These are phyloP conservation scores for Inga oerstediana DNA, from an alignment of 306 rosid species.

Conservation along the genomic window DNA sequence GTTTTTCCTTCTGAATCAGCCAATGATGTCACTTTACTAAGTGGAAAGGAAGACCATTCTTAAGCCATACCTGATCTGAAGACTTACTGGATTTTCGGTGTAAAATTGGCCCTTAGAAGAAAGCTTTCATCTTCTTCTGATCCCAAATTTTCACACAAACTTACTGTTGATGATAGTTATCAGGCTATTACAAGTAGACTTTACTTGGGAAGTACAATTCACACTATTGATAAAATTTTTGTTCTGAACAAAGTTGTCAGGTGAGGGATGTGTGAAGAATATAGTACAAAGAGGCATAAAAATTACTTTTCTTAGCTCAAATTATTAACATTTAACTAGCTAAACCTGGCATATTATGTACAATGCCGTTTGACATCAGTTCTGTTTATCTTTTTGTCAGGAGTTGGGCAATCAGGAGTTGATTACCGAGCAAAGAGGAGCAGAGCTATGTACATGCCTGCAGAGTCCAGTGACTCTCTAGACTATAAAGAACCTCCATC, in stretches of 20 bases:
- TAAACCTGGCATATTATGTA: slow-evolving; percentile 37
- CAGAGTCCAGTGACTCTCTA: slow-evolving; percentile 81
- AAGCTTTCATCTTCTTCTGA: slow-evolving; percentile 47
- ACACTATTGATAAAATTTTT: slow-evolving; percentile 43
- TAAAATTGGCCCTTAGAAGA: slow-evolving; percentile 46
- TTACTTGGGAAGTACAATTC: slow-evolving; percentile 42
- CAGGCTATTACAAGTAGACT: slow-evolving; percentile 42
- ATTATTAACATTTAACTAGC: slow-evolving; percentile 33
- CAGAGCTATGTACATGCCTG: slow-evolving; percentile 57
- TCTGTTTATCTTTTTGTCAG: slow-evolving; percentile 51
- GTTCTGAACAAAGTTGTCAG: slow-evolving; percentile 39
- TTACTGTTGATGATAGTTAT: slow-evolving; percentile 45
- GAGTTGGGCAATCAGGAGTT: slow-evolving; percentile 54
- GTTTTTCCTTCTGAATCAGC: slow-evolving; percentile 38
- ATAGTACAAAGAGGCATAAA: slow-evolving; percentile 34
- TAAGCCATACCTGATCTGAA: slow-evolving; percentile 56
- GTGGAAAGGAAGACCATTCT: slow-evolving; percentile 54
- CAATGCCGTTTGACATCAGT: slow-evolving; percentile 44
- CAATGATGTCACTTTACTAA: slow-evolving; percentile 52
- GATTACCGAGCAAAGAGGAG: slow-evolving; percentile 73
- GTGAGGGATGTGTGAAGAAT: slow-evolving; percentile 38
- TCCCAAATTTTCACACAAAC: slow-evolving; percentile 52
- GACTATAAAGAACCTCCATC: slow-evolving; percentile 60
- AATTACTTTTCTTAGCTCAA: slow-evolving; percentile 26
- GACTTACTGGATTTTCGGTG: slow-evolving; percentile 73